Conservation (phyloP, 352 stramenopile species). For the Phytophthora boehmeriae region DNA sequence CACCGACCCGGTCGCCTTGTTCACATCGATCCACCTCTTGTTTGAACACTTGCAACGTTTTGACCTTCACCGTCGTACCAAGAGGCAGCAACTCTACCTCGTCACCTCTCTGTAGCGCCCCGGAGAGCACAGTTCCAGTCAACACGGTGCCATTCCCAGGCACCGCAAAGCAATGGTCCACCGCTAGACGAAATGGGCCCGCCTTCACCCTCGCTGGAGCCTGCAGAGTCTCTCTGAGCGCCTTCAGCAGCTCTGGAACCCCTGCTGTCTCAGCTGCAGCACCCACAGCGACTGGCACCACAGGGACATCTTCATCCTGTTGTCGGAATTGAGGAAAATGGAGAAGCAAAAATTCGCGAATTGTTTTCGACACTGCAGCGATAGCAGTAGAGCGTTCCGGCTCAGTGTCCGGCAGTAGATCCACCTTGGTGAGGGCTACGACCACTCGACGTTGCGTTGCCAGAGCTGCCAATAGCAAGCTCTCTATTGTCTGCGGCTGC, state of each 20-base stretch:
- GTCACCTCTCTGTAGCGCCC: constrained; percentile 89
- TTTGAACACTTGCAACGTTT: constrained; percentile 98
- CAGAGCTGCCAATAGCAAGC: constrained; percentile 95
- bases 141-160: constrained; percentile 98
- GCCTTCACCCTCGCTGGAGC: constrained; percentile 45
- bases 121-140: constrained; percentile 94
- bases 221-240: constrained; percentile 41
- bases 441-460: constrained; percentile 90
- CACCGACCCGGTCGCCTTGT: constrained; percentile 96
- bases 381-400: constrained; percentile 65
- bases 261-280: constrained; percentile 48
- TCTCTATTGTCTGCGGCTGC: constrained; percentile 99
- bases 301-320: constrained; percentile 39
- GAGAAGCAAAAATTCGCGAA: constrained; percentile 47
- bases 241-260: constrained; percentile 49
- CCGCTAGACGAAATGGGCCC: constrained; percentile 91
- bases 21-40: constrained; percentile 72
- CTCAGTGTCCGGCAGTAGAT: constrained; percentile 83
- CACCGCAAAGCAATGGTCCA: constrained; percentile 99
- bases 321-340: constrained; percentile 23
- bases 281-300: constrained; percentile 86
- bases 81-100: constrained; percentile 93
- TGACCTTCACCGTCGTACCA: constrained; percentile 93
- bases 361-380: constrained; percentile 62
- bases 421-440: constrained; percentile 97